These are phyloP conservation scores for Apiospora pterosperma DNA, from an alignment of 2,329 filamentous ascomycete species.

Conservation along the genomic window DNA sequence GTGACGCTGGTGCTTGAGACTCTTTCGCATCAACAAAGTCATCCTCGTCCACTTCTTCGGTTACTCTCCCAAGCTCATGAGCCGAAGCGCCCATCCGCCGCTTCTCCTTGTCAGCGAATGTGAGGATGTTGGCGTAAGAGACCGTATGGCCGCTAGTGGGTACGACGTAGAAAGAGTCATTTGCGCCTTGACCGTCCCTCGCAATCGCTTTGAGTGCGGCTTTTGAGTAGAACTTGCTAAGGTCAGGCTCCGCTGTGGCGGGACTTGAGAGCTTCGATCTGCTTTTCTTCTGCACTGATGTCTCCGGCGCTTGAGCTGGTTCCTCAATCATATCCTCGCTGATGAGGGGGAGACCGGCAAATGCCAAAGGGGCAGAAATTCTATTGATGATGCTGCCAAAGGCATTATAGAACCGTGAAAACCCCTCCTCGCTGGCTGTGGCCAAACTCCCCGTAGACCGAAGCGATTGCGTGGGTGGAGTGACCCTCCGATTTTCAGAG, in stretches of 20 bases:
- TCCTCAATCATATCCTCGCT: conserved; percentile 45
- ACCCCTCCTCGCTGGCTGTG: conserved; percentile 65
- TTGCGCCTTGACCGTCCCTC: conserved; percentile 61
- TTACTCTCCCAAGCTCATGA: conserved; percentile 32
- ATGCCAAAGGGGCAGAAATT: conserved; percentile 86
- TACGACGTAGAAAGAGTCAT: conserved; percentile 90
- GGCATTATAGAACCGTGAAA: conserved; percentile 86
- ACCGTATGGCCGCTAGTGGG: conserved; percentile 87
- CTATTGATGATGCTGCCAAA: conserved; percentile 87
- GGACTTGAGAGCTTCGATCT: conserved; percentile 31
- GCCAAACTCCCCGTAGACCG: conserved; percentile 24
- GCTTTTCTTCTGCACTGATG: conserved; percentile 32
- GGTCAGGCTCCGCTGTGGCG: conserved; percentile 61
- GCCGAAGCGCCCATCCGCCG: conserved; percentile 52
- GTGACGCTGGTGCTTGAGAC: conserved; percentile 46
- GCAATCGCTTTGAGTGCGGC: conserved; percentile 78
- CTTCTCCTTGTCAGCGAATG: conserved; percentile 64
- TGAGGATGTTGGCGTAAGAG: conserved; percentile 88
- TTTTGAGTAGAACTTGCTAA: conserved; percentile 79
- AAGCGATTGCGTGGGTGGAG: conserved; percentile 19
- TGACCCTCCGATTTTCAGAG: conserved; percentile 20
- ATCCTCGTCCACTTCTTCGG: conserved; percentile 67
- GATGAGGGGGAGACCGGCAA: conserved; percentile 82
- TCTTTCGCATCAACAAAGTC: conserved; percentile 89
- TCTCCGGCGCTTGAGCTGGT: conserved; percentile 28